Base-by-base conservation (phyloP, 495 filamentous ascomycete species). In the Podospora sp. region DNA sequence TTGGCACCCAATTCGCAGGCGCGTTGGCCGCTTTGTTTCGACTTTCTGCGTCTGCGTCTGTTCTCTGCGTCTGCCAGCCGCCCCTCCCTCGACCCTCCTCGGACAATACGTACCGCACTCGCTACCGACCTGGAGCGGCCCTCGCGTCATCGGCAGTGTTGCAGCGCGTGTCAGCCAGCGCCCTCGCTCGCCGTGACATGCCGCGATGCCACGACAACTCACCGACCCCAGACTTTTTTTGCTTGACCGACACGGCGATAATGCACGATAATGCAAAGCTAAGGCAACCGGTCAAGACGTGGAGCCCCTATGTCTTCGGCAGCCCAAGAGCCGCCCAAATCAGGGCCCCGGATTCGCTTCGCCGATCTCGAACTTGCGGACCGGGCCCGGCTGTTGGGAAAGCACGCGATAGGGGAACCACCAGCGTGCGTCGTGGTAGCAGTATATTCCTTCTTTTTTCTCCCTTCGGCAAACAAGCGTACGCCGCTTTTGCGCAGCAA, bases 191-290 rank as follows among this genome's bases (percentile, higher is more conserved):
- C 49, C 50, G 26, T 55, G 12, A 46, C 61, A 52, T 57, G 63
- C 61, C 50, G 68, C 70, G 66, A 75, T 75, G 73, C 68, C 65
- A 71, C 71, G 73, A 75, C 73, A 73, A 66, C 73, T 66, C 71
- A 75, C 60, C 53, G 55, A 62, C 67, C 50, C 64, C 69, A 68
- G 73, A 65, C 64, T 65, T 46, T 27, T 27, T 24, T 25, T 40
- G 63, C 66, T 68, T 74, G 70, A 75, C 72, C 74, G 71, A 73
- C 71, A 66, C 52, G 29, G 66, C 58, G 71, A 73, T 63, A 71
- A 76, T 71, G 72, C 72, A 71, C 62, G 65, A 66, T 69, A 60
- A 76, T 74, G 74, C 72, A 74, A 63, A 59, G 66, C 73, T 68
- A 73, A 68, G 21, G 55, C 60, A 59, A 71, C 72, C 74, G 74